Conservation (phyloP, 2,329 filamentous ascomycete species). For the Colletotrichum orchidophilum region DNA sequence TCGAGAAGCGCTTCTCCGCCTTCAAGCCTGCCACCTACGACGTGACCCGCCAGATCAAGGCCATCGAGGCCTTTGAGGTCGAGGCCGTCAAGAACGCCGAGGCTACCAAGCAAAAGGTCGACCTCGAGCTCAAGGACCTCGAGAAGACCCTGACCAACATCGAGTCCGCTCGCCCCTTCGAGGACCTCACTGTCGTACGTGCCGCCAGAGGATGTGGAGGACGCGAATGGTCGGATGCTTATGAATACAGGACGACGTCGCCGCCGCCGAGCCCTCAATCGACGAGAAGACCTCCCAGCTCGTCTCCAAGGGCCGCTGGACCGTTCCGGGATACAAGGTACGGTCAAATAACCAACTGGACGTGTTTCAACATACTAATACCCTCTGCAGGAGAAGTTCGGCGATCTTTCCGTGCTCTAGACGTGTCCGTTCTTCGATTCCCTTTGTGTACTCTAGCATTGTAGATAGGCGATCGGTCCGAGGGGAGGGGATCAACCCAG, state of each 20-base stretch:
- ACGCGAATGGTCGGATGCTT: constrained; percentile 18
- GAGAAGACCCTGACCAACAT: constrained; percentile 97
- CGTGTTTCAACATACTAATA: constrained; percentile 53
- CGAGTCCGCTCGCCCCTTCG: constrained; percentile 92
- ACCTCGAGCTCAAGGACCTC: constrained; percentile 92
- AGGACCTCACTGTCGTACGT: constrained; percentile 97
- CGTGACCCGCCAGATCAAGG: constrained; percentile 92
- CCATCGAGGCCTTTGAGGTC: constrained; percentile 96
- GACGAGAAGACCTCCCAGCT: constrained; percentile 96
- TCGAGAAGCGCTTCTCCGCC: constrained; percentile 91
- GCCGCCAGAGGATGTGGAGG: constrained; percentile 31
- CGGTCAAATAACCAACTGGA: constrained; percentile 42
- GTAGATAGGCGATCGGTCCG: constrained; percentile 66
- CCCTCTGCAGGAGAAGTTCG: constrained; percentile 88
- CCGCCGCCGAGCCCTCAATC: constrained; percentile 92
- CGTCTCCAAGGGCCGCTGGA: constrained; percentile 98
- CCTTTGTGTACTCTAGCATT: constrained; percentile 75
- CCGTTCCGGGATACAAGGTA: constrained; percentile 99
- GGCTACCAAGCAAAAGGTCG: constrained; percentile 95
- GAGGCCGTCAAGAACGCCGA: constrained; percentile 97
- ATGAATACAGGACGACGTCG: constrained; percentile 83
- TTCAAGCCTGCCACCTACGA: constrained; percentile 97
- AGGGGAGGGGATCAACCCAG: constrained; percentile 33
- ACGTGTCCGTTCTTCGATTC: constrained; percentile 55
- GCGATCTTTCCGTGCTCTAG: constrained; percentile 95